These are phyloP conservation scores for Plasmodium gallinaceum DNA, from an alignment of 169 alveolate genomes.

Conservation along the genomic window DNA sequence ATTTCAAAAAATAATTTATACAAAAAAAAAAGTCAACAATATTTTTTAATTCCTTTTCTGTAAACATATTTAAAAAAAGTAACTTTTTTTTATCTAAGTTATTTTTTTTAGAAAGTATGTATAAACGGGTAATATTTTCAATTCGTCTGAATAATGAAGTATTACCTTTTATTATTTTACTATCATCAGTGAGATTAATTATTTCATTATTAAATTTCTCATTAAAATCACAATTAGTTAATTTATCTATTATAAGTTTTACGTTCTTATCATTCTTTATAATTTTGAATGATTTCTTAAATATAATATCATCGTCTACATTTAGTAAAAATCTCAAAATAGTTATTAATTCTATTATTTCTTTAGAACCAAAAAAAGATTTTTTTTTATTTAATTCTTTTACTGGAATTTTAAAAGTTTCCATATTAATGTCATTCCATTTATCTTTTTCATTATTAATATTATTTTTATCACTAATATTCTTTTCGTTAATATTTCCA, in stretches of 20 bases:
- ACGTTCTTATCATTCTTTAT: conserved; percentile 28
- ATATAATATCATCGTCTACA: conserved; percentile 48
- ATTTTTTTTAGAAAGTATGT: conserved; percentile 13
- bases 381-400: conserved; percentile 59
- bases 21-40: conserved; percentile 54
- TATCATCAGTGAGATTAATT: neutral
- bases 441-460: neutral
- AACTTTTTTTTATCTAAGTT: neutral
- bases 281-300: conserved; percentile 55
- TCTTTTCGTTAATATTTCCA: neutral
- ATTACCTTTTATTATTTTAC: neutral
- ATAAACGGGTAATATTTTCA: conserved; percentile 15
- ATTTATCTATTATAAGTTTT: conserved; percentile 9
- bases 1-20: conserved; percentile 36
- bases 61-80: conserved; percentile 8
- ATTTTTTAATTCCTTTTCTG: conserved; percentile 39
- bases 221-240: neutral
- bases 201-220: no score
- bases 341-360: conserved; percentile 51
- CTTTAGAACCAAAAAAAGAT: conserved; percentile 56
- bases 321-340: conserved; percentile 37
- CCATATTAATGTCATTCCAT: conserved; percentile 13
- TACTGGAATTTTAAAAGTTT: conserved; percentile 33
- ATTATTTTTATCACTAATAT: neutral
- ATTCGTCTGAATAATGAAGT: conserved; percentile 1